A percentile compares a stretch with the other conserved stretches of the same genome.
Conservation (phyloP, 768 basidiomycete genomes). For the Leccinum aurantiacum region DNA sequence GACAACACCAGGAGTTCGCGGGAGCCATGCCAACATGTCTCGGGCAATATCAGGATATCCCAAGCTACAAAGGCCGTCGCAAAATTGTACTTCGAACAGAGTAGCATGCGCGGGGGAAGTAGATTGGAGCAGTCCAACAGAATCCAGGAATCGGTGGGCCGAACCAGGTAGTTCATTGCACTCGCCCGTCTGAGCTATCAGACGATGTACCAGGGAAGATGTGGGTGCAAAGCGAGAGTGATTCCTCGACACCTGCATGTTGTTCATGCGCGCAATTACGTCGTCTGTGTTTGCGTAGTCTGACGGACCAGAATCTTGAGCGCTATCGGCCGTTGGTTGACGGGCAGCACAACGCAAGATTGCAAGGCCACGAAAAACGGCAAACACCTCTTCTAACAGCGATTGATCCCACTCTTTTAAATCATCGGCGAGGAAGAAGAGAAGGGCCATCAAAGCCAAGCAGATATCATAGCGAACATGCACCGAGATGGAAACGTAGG, state of each 20-base stretch:
- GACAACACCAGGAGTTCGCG: conserved; percentile 69
- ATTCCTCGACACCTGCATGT: conserved; percentile 67
- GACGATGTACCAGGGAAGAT: conserved; percentile 61
- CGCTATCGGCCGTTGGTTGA: conserved; percentile 51
- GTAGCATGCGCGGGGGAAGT: conserved; percentile 67
- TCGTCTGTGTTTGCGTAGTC: conserved; percentile 56
- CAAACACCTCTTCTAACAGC: conserved; percentile 70
- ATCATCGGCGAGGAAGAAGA: conserved; percentile 71
- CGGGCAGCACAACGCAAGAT: conserved; percentile 62
- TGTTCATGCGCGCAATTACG: conserved; percentile 59
- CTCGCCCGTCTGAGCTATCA: conserved; percentile 54
- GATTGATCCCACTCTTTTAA: conserved; percentile 63
- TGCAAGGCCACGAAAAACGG: conserved; percentile 74
- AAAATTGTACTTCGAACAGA: conserved; percentile 68
- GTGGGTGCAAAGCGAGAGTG: conserved; percentile 49
- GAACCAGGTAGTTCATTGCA: conserved; percentile 52
- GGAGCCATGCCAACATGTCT: conserved; percentile 75
- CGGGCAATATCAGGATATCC: conserved; percentile 61
- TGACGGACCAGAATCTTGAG: conserved; percentile 32
- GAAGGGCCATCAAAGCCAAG: conserved; percentile 59
- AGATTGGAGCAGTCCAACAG: conserved; percentile 64
- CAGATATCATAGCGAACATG: conserved; percentile 77
- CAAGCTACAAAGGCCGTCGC: conserved; percentile 62
- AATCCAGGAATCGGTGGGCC: conserved; percentile 71
- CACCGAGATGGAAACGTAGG: conserved; percentile 61